Base-by-base conservation (phyloP, 495 filamentous ascomycete species). In the Trichoderma parareesei region DNA sequence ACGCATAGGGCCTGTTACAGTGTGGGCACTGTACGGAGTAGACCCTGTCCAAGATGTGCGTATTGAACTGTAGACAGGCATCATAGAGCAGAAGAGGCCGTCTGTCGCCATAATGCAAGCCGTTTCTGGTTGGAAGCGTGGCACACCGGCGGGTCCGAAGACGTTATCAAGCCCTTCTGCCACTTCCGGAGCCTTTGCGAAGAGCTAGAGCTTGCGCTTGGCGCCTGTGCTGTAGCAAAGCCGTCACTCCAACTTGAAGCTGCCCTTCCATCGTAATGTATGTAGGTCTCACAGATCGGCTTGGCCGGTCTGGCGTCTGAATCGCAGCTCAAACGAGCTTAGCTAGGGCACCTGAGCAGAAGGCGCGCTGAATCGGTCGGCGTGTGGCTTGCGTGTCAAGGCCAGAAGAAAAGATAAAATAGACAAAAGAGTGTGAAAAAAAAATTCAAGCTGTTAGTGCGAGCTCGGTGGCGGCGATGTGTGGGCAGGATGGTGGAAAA, bases 141-240 rank as follows among this genome's bases (percentile, higher is more conserved):
- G 13, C 44, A 48, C 44, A 48, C 44, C 44, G 44, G 44, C 44
- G 44, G 44, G 44, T 48, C 44, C 44, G 44, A 11, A 5, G n/a
- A 14, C n/a, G 44, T 48, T 14, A 48, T 14, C n/a, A 2, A 48
- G 16, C 44, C 44, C 10, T 48, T 18, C 44, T 48, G 10, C 44
- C 44, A 48, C 44, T 48, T 48, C 44, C 44, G 44, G 44, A 11
- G 44, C 16, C n/a, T 18, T 48, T 48, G 5, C n/a, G 13, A 48
- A 14, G n/a, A 48, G 44, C 44, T 48, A 48, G 27, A 48, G 44
- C 44, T 48, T 48, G 44, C 44, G 44, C 44, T 48, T 48, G 44
- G 11, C 44, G 44, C 44, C 44, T 48, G 44, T 14, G 16, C 44
- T 48, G 44, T 14, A 48, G 44, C 44, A 1, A 11, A 1, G 44